Conservation (phyloP, 140 eudicot genomes). For the Senecio squalidus region DNA sequence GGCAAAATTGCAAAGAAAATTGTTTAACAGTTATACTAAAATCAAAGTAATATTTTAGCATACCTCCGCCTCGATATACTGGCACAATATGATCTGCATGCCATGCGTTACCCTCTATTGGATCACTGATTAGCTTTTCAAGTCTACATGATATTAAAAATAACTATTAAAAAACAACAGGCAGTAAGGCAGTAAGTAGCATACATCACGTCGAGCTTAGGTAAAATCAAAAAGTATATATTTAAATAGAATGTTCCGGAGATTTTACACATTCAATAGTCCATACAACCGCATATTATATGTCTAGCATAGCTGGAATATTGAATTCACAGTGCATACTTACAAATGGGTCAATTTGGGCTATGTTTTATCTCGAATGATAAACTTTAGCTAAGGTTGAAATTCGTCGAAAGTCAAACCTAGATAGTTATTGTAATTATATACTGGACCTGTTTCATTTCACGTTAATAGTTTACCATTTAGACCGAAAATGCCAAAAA, state of each 20-base stretch:
- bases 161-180: not conserved
- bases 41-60: not conserved
- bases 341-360: no score
- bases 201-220: no score
- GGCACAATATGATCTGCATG: constrained; percentile 96
- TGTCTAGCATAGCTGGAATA: not conserved
- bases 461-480: no score
- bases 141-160: constrained; percentile 42
- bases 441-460: no score
- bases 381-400: no score
- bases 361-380: no score
- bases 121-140: constrained; percentile 76
- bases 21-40: not conserved
- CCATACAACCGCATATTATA: not conserved
- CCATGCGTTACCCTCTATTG: constrained; percentile 94
- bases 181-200: not conserved
- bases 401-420: no score
- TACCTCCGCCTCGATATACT: constrained; percentile 93
- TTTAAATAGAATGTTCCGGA: not conserved
- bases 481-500: no score
- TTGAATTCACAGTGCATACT: not conserved
- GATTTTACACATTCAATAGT: not conserved
- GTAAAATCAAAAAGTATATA: no score
- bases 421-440: no score
- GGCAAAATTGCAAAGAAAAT: constrained; percentile 1